phyloP scores from a whole-genome alignment of 441 rosid genomes.

The Theobroma grandiflorum region DNA sequence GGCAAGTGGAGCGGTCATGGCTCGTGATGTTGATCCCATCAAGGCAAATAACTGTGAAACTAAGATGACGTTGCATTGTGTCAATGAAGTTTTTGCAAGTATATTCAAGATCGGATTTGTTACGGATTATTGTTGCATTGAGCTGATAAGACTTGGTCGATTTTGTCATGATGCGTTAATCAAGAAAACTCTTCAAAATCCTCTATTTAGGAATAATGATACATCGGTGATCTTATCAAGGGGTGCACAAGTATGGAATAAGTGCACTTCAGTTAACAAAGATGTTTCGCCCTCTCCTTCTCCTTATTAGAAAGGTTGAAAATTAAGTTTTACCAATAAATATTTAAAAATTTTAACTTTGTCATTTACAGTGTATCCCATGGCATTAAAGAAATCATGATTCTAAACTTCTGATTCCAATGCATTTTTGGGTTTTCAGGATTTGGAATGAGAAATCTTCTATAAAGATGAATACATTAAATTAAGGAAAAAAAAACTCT shows the following conservation, averaged over 20 bases:
- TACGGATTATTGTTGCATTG: not conserved
- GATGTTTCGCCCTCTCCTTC: not conserved
- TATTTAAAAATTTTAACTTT: no score
- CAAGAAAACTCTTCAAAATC: not conserved
- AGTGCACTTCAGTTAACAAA: not conserved
- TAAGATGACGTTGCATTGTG: not conserved
- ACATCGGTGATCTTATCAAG: not conserved
- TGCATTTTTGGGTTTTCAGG: no score
- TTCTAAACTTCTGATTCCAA: no score
- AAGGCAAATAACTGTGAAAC: not conserved
- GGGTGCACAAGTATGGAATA: not conserved
- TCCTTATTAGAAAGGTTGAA: not conserved
- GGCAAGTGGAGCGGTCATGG: not conserved
- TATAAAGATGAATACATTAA: no score
- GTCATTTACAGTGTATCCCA: no score
- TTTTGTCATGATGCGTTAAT: not conserved
- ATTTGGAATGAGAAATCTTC: no score
- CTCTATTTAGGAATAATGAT: not conserved
- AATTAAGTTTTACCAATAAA: no score
- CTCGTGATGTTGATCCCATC: not conserved
- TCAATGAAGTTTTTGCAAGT: not conserved
- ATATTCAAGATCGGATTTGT: conserved; percentile 5
- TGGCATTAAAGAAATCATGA: no score
- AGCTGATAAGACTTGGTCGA: not conserved
- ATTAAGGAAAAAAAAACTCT: no score